These are phyloP conservation scores for Entonaema liquescens DNA, from an alignment of 495 filamentous ascomycete genomes.

Conservation along the genomic window DNA sequence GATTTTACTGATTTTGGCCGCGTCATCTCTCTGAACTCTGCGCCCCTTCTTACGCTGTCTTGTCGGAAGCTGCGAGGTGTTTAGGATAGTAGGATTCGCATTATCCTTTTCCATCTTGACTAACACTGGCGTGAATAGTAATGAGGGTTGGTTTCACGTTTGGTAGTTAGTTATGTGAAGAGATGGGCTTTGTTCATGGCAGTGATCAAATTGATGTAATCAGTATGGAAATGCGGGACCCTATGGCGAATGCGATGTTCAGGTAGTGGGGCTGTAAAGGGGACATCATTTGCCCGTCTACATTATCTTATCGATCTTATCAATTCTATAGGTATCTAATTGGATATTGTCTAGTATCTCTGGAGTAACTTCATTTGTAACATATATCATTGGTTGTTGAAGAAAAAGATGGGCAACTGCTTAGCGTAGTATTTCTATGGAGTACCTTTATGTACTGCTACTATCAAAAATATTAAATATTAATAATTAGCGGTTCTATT, in stretches of 20 bases:
- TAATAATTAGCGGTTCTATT: neutral
- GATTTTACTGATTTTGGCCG: constrained; percentile 49
- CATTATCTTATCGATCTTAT: constrained; percentile 39
- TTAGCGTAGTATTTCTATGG: neutral
- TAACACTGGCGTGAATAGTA: neutral
- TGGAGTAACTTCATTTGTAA: constrained; percentile 1
- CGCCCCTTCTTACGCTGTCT: constrained; percentile 62
- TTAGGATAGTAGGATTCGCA: constrained; percentile 93
- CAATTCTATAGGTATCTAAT: constrained; percentile 1
- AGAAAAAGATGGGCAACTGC: neutral
- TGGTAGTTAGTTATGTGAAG: neutral
- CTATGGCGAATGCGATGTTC: neutral
- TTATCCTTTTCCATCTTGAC: constrained; percentile 67
- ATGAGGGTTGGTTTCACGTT: neutral
- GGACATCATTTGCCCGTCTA: constrained; percentile 16
- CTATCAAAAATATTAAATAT: neutral
- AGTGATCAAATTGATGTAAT: constrained; percentile 13
- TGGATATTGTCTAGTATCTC: neutral
- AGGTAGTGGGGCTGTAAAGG: constrained; percentile 8
- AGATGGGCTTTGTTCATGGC: neutral
- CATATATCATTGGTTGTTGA: constrained; percentile 7
- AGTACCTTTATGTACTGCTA: constrained; percentile 1
- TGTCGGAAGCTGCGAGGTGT: constrained; percentile 88
- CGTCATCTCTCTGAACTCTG: constrained; percentile 40
- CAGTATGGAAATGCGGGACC: neutral